phyloP scores from a whole-genome alignment of 2,329 filamentous ascomycete genomes.

The Thelonectria olida region DNA sequence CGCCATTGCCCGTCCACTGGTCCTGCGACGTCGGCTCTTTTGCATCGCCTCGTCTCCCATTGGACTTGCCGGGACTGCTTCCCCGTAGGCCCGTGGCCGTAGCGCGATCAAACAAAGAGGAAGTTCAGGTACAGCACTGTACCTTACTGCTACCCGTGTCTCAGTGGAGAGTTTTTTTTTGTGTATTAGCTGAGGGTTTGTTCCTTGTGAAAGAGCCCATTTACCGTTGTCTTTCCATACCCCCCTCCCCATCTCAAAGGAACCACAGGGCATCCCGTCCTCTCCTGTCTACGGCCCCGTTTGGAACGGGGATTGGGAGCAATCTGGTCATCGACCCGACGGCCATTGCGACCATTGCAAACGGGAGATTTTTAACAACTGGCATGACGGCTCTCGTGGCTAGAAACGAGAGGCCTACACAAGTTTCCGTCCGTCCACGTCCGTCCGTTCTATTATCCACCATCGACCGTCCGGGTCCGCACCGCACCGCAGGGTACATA shows the following conservation, averaged over 20 bases:
- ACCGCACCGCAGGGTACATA: conserved; percentile 34
- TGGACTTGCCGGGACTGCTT: conserved; percentile 28
- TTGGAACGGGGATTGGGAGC: conserved; percentile 29
- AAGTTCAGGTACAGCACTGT: conserved; percentile 6
- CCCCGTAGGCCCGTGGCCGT: conserved; percentile 25
- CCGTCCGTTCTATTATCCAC: conserved; percentile 10
- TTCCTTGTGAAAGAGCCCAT: conserved; percentile 25
- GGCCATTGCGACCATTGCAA: conserved; percentile 25
- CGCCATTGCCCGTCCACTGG: conserved; percentile 23
- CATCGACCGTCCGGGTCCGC: conserved; percentile 16
- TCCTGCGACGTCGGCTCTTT: conserved; percentile 1
- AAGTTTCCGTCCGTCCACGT: conserved; percentile 22
- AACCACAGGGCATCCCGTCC: conserved; percentile 31
- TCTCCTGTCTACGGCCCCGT: conserved; percentile 21
- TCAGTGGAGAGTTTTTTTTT: conserved; percentile 34
- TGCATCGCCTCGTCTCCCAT: conserved; percentile 16
- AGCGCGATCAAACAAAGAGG: conserved; percentile 38
- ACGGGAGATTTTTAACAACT: conserved; percentile 32
- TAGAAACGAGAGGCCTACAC: conserved; percentile 26
- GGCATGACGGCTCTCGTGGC: conserved; percentile 34
- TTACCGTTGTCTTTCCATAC: conserved; percentile 19
- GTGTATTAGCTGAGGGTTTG: conserved; percentile 24
- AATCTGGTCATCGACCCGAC: conserved; percentile 35
- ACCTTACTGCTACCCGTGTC: conserved; percentile 36
- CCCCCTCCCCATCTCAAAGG: conserved; percentile 32